Evolutionary conservation across 106 monocot species (phyloP).

Genomic region (Phalaenopsis equestris): DNA sequence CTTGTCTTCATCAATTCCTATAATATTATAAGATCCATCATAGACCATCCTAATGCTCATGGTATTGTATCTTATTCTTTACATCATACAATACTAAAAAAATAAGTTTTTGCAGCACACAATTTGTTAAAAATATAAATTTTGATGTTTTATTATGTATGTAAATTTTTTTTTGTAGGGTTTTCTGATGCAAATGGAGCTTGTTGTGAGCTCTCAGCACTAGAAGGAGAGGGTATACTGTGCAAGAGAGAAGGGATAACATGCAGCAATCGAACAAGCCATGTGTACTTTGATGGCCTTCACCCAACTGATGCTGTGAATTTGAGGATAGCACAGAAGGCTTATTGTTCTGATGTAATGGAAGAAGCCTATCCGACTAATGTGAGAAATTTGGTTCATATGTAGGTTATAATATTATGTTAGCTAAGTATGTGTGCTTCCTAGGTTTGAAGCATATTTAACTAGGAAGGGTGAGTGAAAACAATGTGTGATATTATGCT

Average conservation of each 20-base stretch:
- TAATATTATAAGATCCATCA: conserved; percentile 44
- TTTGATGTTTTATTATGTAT: too few relatives aligned
- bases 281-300: conserved; percentile 70
- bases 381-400: conserved; percentile 25
- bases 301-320: conserved; percentile 72
- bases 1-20: conserved; percentile 50
- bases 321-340: conserved; percentile 37
- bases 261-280: conserved; percentile 20
- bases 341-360: conserved; percentile 24
- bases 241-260: conserved; percentile 36
- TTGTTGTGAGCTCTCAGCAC: conserved; percentile 38
- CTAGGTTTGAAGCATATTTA: neutral
- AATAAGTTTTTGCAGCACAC: neutral
- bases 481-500: neutral
- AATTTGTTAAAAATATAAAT: too few relatives aligned
- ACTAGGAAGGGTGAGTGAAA: neutral
- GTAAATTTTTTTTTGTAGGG: conserved; percentile 14
- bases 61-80: conserved; percentile 12
- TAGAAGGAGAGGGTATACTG: conserved; percentile 23
- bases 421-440: neutral
- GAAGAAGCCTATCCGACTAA: conserved; percentile 55
- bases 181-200: conserved; percentile 32
- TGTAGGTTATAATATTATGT: neutral
- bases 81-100: neutral
- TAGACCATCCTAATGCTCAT: conserved; percentile 20